phyloP scores from a whole-genome alignment of 345 rosid species.

The Anastatica hierochuntica region DNA sequence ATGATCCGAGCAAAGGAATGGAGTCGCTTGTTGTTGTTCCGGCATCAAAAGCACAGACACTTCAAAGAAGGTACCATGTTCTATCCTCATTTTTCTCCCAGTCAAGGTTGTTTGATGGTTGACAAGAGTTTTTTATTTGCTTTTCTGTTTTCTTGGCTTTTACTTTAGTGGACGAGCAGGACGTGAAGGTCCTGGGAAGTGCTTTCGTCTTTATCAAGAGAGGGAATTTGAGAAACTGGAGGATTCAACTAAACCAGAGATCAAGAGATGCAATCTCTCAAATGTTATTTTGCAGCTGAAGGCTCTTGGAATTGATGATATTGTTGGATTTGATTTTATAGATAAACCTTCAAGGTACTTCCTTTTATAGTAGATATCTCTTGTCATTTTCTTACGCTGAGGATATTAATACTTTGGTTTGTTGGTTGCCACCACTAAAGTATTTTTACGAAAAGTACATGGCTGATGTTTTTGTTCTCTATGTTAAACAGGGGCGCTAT shows the following conservation, averaged over 20 bases:
- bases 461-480: no score
- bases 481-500: constrained; percentile 59
- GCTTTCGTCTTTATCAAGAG: constrained; percentile 89
- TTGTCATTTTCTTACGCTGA: background rate
- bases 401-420: background rate
- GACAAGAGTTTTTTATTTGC: background rate
- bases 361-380: background rate
- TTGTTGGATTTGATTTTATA: constrained; percentile 82
- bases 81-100: background rate
- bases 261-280: constrained; percentile 86
- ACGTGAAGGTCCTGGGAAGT: constrained; percentile 91
- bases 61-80: constrained; percentile 68
- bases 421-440: no score
- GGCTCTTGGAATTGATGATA: constrained; percentile 85
- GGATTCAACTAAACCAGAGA: constrained; percentile 87
- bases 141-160: constrained; percentile 6
- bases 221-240: constrained; percentile 82
- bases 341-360: constrained; percentile 83
- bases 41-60: constrained; percentile 82
- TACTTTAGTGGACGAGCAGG: constrained; percentile 87
- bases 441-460: no score
- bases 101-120: constrained; percentile 9
- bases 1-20: constrained; percentile 77
- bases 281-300: constrained; percentile 83
- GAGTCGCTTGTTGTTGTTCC: constrained; percentile 72